Conservation (phyloP, 2,329 filamentous ascomycete species). For the Fusarium pseudonygamai region DNA sequence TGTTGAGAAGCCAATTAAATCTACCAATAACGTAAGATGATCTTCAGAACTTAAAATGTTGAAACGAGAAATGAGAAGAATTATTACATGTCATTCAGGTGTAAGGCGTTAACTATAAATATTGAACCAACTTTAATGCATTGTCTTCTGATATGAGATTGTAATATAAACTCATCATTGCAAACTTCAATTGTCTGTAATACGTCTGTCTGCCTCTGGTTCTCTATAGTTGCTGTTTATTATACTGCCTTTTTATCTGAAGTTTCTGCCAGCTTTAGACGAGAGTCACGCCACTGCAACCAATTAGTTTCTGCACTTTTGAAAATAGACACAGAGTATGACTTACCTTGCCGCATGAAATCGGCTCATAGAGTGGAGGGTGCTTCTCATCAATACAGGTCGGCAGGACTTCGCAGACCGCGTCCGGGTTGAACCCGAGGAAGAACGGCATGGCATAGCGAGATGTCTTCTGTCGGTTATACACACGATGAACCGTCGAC, state of each 20-base stretch:
- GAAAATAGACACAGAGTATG: rapidly evolving
- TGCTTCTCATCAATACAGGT: not conserved
- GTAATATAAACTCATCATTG: too few species aligned
- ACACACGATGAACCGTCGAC: constrained; percentile 11
- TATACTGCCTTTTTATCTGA: not conserved
- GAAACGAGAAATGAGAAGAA: too few species aligned
- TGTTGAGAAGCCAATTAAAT: too few species aligned
- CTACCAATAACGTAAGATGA: too few species aligned
- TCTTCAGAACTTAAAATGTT: too few species aligned
- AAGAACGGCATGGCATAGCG: constrained; percentile 11
- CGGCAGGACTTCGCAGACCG: constrained; percentile 4
- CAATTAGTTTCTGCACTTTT: rapidly evolving
- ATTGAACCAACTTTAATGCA: too few species aligned
- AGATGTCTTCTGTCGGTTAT: constrained; percentile 1
- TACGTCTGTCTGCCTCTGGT: rapidly evolving
- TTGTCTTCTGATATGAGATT: too few species aligned
- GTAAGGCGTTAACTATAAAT: too few species aligned
- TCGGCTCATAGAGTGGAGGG: constrained; percentile 6
- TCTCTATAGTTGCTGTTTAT: not conserved
- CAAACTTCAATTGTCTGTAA: too few species aligned
- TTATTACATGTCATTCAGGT: too few species aligned
- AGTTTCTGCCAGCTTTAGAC: not conserved
- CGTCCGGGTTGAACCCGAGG: not conserved
- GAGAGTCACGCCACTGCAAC: not conserved
- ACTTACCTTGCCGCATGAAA: constrained; percentile 4